Evolutionary conservation across 805 yeast species (phyloP).

Genomic region (Kodamaea neixiangensis): DNA sequence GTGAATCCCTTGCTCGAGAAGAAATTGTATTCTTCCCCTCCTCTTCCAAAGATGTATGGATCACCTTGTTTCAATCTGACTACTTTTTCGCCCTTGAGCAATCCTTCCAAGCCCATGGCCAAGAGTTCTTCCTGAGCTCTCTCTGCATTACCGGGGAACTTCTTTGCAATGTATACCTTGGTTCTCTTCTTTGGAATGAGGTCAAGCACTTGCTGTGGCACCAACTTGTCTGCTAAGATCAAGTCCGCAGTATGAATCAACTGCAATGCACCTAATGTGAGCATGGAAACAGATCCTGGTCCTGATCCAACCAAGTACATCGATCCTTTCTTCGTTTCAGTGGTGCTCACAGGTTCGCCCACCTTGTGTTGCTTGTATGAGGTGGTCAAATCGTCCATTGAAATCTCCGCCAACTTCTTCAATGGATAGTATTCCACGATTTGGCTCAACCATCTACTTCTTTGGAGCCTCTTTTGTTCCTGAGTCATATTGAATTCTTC

Average conservation of each 20-base stretch:
- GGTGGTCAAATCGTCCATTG: conserved; percentile 56
- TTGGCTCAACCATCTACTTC: conserved; percentile 85
- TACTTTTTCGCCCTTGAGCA: conserved; percentile 69
- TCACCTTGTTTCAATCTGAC: conserved; percentile 95
- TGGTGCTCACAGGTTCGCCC: neutral
- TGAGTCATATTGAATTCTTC: conserved; percentile 58
- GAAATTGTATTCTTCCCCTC: conserved; percentile 85
- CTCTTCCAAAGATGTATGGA: conserved; percentile 94
- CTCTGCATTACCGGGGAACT: conserved; percentile 97
- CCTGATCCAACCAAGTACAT: conserved; percentile 92
- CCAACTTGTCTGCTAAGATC: conserved; percentile 86
- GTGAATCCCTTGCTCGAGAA: conserved; percentile 66
- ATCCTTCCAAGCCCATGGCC: conserved; percentile 65
- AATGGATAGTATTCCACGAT: conserved; percentile 90
- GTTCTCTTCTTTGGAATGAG: conserved; percentile 72
- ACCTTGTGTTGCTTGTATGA: conserved; percentile 34
- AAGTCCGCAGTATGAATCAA: conserved; percentile 82
- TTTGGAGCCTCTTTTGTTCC: conserved; percentile 52
- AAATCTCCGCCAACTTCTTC: conserved; percentile 56
- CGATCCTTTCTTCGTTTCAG: conserved; percentile 42
- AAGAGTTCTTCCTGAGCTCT: conserved; percentile 85
- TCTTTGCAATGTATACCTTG: conserved; percentile 80
- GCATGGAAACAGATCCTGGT: conserved; percentile 81
- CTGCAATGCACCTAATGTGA: conserved; percentile 82
- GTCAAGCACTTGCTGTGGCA: conserved; percentile 83